Percentiles rank a stretch among this genome's conserved stretches.
Conservation (phyloP, 371 early-diverging fungal genomes). For the Lichtheimia ramosa region DNA sequence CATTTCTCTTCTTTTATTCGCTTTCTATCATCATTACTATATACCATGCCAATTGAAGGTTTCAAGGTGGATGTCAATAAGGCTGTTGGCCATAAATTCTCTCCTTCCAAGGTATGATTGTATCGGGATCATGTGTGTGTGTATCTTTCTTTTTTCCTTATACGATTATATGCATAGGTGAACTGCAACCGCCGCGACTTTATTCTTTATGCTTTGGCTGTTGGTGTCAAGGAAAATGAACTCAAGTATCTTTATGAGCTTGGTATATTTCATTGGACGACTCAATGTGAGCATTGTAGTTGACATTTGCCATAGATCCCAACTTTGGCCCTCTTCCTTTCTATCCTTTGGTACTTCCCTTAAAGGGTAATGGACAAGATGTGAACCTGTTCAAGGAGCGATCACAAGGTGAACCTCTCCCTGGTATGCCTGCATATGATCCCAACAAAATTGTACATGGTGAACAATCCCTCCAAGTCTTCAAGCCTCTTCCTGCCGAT, state of each 20-base stretch:
- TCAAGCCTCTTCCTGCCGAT: conserved; percentile 58
- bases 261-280: conserved; percentile 21
- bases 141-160: background rate
- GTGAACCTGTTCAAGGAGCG: conserved; percentile 67
- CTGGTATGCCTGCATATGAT: conserved; percentile 71
- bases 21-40: background rate
- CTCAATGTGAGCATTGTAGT: background rate
- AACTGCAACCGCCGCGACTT: conserved; percentile 64
- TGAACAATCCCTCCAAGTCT: conserved; percentile 65
- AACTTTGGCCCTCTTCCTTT: conserved; percentile 71
- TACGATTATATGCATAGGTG: conserved; percentile 26
- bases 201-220: conserved; percentile 65
- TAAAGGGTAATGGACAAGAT: conserved; percentile 61
- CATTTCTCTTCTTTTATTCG: no score
- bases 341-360: conserved; percentile 66
- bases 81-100: conserved; percentile 29
- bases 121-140: background rate
- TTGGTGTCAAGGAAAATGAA: conserved; percentile 61
- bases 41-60: conserved; percentile 27
- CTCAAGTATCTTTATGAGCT: conserved; percentile 67
- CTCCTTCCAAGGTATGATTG: background rate
- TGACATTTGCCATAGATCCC: conserved; percentile 38
- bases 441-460: conserved; percentile 77
- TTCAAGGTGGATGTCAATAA: conserved; percentile 28
- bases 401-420: conserved; percentile 34